Evolutionary conservation across 257 asterid species (phyloP).

Genomic region (Ophiorrhiza pumila): DNA sequence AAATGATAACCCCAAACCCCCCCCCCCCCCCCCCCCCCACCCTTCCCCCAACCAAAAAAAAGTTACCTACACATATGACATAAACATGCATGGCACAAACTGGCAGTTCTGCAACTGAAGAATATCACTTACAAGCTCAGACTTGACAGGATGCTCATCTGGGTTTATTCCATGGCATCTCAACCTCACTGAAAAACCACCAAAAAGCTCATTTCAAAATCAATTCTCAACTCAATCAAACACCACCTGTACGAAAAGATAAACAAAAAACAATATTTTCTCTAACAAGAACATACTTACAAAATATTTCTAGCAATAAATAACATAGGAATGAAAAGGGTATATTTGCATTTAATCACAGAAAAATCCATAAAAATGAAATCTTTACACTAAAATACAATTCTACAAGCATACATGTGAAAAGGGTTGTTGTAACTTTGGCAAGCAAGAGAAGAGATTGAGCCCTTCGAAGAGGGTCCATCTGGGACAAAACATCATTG

Average conservation of each 20-base stretch:
- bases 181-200: slow-evolving; percentile 67
- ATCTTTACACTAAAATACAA: background rate
- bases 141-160: slow-evolving; percentile 72
- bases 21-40: background rate
- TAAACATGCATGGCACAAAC: background rate
- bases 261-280: background rate
- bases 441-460: slow-evolving; percentile 63
- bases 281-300: background rate
- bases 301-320: too few relatives aligned
- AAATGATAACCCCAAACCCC: background rate
- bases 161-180: slow-evolving; percentile 89
- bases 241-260: background rate
- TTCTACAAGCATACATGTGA: slow-evolving; percentile 48
- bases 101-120: background rate
- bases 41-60: background rate
- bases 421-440: slow-evolving; percentile 66
- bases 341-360: background rate
- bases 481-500: slow-evolving; percentile 52
- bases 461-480: slow-evolving; percentile 88
- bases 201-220: background rate
- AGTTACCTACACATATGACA: background rate
- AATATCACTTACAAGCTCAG: slow-evolving; percentile 61
- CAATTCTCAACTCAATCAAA: background rate
- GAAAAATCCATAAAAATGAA: background rate
- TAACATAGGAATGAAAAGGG: background rate